phyloP scores from a whole-genome alignment of 371 early-diverging fungal species.

The Mortierella sp. region DNA sequence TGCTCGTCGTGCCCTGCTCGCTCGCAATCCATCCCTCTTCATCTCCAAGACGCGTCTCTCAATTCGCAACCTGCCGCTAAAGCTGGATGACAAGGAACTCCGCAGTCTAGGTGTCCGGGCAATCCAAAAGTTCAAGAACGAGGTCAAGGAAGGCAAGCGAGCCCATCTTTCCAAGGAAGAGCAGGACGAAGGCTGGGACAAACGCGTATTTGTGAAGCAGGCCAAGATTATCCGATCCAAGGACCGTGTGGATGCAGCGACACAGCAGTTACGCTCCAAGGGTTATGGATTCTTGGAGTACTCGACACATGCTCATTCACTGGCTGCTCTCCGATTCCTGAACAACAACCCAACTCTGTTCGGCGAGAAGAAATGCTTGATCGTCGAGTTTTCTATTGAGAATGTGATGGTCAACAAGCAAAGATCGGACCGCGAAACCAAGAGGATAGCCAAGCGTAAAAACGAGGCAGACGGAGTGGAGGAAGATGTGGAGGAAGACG shows the following conservation, averaged over 20 bases:
- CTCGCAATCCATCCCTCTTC: conserved; percentile 87
- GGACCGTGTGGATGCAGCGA: conserved; percentile 78
- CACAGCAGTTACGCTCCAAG: conserved; percentile 76
- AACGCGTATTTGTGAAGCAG: conserved; percentile 74
- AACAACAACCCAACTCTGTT: conserved; percentile 86
- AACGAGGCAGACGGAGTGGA: conserved; percentile 36
- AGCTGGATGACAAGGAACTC: conserved; percentile 77
- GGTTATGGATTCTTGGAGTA: conserved; percentile 96
- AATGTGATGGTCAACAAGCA: conserved; percentile 84
- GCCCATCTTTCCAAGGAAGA: conserved; percentile 77
- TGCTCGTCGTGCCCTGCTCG: conserved; percentile 80
- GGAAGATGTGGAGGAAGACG: conserved; percentile 16
- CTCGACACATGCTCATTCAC: conserved; percentile 85
- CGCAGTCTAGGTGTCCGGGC: conserved; percentile 72
- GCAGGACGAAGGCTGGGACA: conserved; percentile 79
- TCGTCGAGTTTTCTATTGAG: conserved; percentile 95
- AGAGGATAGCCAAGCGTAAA: conserved; percentile 32
- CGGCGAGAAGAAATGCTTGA: conserved; percentile 67
- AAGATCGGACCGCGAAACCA: conserved; percentile 62
- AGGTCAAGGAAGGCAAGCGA: conserved; percentile 74
- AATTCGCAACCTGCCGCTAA: conserved; percentile 82
- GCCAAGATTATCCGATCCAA: conserved; percentile 87
- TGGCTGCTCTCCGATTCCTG: conserved; percentile 90
- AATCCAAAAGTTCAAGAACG: conserved; percentile 82
- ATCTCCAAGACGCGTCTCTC: conserved; percentile 90